Evolutionary conservation across 1,284 basidiomycete genomes (phyloP), one percentile per base, ranked within the genome.

Genomic region (Fomitopsis betulina): DNA sequence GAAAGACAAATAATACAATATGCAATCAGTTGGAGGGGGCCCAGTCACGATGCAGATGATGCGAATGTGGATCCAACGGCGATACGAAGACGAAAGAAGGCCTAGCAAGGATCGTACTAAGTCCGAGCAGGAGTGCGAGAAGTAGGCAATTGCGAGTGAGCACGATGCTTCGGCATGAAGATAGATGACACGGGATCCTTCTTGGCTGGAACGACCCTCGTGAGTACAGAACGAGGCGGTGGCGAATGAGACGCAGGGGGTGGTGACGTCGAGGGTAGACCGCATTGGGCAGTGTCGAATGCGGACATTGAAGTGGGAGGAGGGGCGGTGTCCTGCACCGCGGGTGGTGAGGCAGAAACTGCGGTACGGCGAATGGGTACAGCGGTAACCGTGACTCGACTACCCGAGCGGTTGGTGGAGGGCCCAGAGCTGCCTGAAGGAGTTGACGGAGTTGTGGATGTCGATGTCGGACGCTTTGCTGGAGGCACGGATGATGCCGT

Each of bases 101-200:
- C 5, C 2, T 35, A 7, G 23, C 19, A 25, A 19, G 30, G 39
- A 21, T 32, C 25, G 6, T 27, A 1, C 42, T 35, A 56, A 51
- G 47, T 56, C 55, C 49, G 55, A 30, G 56, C 19, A 3, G 38
- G 6, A 32, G n/a, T 53, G 38, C 58, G 53, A 15, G 58, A 59
- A 62, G 74, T 69, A 58, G 80, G 77, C 17, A 81, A 78, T 65
- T 89, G 86, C 42, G 86, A 86, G 68, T 83, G 73, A 21, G 82
- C 78, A 58, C 85, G 84, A 64, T 84, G 85, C 71, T 89, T 91
- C 49, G 88, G 89, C 72, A 91, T 84, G 70, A 91, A 91, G 39
- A 91, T 71, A 53, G 80, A 77, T 52, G 85, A 76, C 79, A 82
- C 83, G 27, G 82, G 84, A 68, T 87, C 80, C 70, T 79, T 88